Conservation (phyloP, 2,329 filamentous ascomycete species). For the Aureobasidium namibiae region DNA sequence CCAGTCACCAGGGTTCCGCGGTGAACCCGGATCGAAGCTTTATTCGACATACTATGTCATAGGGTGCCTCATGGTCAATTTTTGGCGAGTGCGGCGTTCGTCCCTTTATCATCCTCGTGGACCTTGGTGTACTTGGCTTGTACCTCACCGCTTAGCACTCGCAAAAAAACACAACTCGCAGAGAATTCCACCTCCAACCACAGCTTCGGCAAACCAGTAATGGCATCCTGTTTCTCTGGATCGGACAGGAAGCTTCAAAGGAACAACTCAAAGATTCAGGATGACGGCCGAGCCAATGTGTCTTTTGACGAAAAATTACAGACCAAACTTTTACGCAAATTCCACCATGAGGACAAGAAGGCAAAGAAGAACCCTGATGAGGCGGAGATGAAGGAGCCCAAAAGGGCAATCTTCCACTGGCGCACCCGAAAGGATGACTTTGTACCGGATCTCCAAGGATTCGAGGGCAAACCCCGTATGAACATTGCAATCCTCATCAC, state of each 20-base stretch:
- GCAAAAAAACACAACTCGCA: not conserved
- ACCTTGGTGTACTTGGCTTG: not conserved
- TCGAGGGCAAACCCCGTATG: constrained; percentile 26
- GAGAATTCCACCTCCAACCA: too few species aligned
- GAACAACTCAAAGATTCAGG: not conserved
- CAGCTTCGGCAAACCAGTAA: too few species aligned
- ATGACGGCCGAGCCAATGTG: constrained; percentile 2
- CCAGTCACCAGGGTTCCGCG: not conserved
- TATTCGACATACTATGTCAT: constrained; percentile 4
- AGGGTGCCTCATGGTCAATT: not conserved
- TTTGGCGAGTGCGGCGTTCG: not conserved
- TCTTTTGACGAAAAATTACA: not conserved
- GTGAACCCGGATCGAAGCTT: not conserved
- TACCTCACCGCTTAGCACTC: not conserved
- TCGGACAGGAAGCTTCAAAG: constrained; percentile 1
- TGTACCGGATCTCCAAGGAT: not conserved
- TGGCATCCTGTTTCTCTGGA: not conserved
- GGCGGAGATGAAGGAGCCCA: not conserved
- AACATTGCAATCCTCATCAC: constrained; percentile 44
- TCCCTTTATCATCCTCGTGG: not conserved
- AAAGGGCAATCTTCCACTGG: not conserved
- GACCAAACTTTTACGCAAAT: not conserved
- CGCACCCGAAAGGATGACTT: not conserved
- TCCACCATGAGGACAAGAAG: not conserved
- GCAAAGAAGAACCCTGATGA: not conserved